A percentile compares a stretch with the other conserved stretches of the same genome.
These are phyloP conservation scores for Goffeauzyma gilvescens DNA, from an alignment of 768 basidiomycete species.

Conservation along the genomic window DNA sequence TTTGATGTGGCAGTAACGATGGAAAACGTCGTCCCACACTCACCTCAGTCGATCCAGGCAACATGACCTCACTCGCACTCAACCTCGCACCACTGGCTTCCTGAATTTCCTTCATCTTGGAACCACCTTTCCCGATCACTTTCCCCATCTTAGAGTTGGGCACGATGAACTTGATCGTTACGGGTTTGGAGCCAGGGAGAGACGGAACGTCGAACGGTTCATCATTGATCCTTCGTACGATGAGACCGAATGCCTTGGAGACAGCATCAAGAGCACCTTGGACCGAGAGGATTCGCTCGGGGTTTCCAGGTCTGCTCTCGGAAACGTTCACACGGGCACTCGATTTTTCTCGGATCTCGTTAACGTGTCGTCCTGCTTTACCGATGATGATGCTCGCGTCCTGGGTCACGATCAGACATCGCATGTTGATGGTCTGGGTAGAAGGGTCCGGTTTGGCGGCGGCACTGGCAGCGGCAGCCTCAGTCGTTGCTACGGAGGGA, in stretches of 20 bases:
- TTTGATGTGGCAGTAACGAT: neutral
- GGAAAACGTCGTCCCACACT: conserved; percentile 15
- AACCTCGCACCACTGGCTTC: conserved; percentile 90
- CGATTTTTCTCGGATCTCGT: conserved; percentile 88
- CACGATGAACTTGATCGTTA: conserved; percentile 99
- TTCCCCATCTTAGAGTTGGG: conserved; percentile 98
- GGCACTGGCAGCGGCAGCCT: conserved; percentile 14
- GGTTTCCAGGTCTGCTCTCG: conserved; percentile 95
- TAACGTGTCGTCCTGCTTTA: conserved; percentile 83
- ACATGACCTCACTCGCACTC: conserved; percentile 94
- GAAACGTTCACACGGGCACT: conserved; percentile 92
- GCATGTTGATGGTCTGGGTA: conserved; percentile 67
- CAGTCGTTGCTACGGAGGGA: conserved; percentile 1
- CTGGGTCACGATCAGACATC: conserved; percentile 94
- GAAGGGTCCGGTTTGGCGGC: conserved; percentile 33
- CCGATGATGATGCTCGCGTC: conserved; percentile 99
- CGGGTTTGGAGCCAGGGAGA: conserved; percentile 89
- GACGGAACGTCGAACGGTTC: conserved; percentile 96
- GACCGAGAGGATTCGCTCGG: conserved; percentile 95
- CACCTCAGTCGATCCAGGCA: conserved; percentile 98
- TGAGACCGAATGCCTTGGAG: conserved; percentile 95
- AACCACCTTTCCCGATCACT: conserved; percentile 91
- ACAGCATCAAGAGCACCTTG: conserved; percentile 95
- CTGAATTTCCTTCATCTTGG: conserved; percentile 98
- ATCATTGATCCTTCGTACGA: conserved; percentile 95